These are phyloP conservation scores for Hericium erinaceus DNA, from an alignment of 768 basidiomycete genomes.

Conservation along the genomic window DNA sequence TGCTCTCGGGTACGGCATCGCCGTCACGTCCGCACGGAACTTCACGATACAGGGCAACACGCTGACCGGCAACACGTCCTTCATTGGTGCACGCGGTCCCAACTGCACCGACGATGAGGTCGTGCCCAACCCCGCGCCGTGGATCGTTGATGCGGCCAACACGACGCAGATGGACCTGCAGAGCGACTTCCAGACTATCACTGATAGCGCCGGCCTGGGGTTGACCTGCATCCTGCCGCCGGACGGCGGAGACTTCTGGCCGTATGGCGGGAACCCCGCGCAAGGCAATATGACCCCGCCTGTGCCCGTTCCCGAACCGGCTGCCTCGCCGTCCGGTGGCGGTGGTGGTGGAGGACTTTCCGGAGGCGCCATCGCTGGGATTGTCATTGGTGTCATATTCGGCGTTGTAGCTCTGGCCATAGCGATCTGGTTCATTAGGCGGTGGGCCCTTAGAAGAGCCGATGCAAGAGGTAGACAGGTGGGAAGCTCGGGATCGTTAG, in stretches of 20 bases:
- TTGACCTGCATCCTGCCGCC: constrained; percentile 65
- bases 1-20: constrained; percentile 69
- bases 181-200: constrained; percentile 39
- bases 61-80: constrained; percentile 61
- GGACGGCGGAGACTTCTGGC: constrained; percentile 62
- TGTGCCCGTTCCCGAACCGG: constrained; percentile 9
- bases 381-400: constrained; percentile 42
- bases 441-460: constrained; percentile 26
- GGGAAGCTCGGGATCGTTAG: too few relatives aligned
- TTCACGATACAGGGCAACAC: constrained; percentile 59
- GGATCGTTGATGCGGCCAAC: constrained; percentile 43
- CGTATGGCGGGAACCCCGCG: constrained; percentile 46
- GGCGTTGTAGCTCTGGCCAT: constrained; percentile 35
- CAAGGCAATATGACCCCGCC: constrained; percentile 18
- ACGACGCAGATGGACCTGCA: constrained; percentile 38
- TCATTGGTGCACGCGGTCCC: constrained; percentile 59
- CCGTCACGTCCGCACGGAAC: constrained; percentile 49
- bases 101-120: constrained; percentile 46
- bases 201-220: constrained; percentile 37
- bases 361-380: constrained; percentile 32
- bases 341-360: constrained; percentile 17
- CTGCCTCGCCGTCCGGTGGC: constrained; percentile 5
- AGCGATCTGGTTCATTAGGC: constrained; percentile 39
- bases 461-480: neutral
- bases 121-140: constrained; percentile 47